Base-by-base conservation (phyloP, 2,329 filamentous ascomycete genomes). In the Monosporascus sp. region DNA sequence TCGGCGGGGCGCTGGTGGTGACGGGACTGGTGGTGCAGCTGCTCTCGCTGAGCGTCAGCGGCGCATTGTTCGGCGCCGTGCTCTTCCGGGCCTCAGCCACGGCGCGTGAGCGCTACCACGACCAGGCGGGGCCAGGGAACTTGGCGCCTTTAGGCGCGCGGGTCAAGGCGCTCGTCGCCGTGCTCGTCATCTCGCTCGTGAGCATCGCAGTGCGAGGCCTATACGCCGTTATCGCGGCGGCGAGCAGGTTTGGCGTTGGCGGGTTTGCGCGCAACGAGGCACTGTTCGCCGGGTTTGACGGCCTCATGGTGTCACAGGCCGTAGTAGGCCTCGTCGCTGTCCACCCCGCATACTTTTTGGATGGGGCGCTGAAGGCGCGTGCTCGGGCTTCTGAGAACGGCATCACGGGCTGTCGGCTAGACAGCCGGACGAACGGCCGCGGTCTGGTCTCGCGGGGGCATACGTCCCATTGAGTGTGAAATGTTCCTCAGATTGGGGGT, bases 281-380 rank as follows among this genome's bases (percentile, higher is more conserved):
- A 18, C 49, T 67, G 5, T 70, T 68, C 44, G 53, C 65, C 9
- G 61, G 60, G 0, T 57, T 67, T 6, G 67, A 70, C n/a, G 63
- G 64, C 20, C 55, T 67, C 22, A 58, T 67, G 37, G 60, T 68
- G 8, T 62, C 61, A 6, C 62, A 65, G 47, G 64, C 65, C 3
- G 54, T 69, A 11, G 53, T 65, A 17, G 61, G 60, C 9, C 52
- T 70, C 14, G 60, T 62, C 14, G 58, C 57, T 4, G 64, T 64
- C 31, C 67, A 70, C 50, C 67, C 67, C 0, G 61, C 63, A 20
- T 53, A 39, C 31, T 62, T 59, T 31, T 49, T 62, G 37, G 52
- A 56, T 43, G 53, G 60, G 59, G 22, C 18, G 7, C 39, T 15
- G 39, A 43, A 43, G 18, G 5, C 39, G 39, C 18, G 39, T 43